Evolutionary conservation across 352 stramenopile genomes (phyloP), one percentile per base, ranked within the genome.

Genomic region (Phytophthora kernoviae): DNA sequence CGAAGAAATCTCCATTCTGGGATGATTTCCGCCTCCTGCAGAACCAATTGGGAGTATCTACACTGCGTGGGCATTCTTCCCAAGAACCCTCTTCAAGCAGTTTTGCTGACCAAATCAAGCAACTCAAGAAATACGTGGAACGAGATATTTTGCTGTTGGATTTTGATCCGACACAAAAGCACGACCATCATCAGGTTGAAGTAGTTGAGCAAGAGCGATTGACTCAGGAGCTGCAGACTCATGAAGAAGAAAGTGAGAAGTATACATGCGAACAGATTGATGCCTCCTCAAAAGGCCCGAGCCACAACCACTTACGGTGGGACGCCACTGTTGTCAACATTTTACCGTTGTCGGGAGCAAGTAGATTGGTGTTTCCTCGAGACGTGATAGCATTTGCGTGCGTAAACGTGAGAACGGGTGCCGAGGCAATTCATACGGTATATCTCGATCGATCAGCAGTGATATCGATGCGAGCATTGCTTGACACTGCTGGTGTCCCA

Each of bases 1-100:
- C 80, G 5, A 80, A 84, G 34, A 87, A 76, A n/a, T 90, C 80
- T 5, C 65, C 65, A 42, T 82, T 88, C 40, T 75, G 62, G 46
- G 42, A 76, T 5, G 46, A 48, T 22, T 80, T 70, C 24, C 51
- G 59, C 17, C 32, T 52, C 5, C 48, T 77, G 24, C 53, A 65
- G 34, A 49, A 52, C 24, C 30, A 68, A 37, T 30, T 30, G 30
- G 36, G 30, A 39, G 33, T 24, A 15, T 51, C 20, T 34, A 54
- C 45, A 14, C 42, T 24, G n/a, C 62, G 36, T 37, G 24, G 30
- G 7, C 6, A 43, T 43, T 44, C 26, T 30, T 12, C n/a, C 26
- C 20, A 21, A 27, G 32, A 66, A 1, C 33, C 47, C 7, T 22
- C 41, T 37, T 42, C 37, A n/a, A 56, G 22, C 27, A 32, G 43